Percentiles rank a stretch among this genome's conserved stretches.
These are phyloP conservation scores for Avena eriantha DNA, from an alignment of 176 grass and related monocot species.

Conservation along the genomic window DNA sequence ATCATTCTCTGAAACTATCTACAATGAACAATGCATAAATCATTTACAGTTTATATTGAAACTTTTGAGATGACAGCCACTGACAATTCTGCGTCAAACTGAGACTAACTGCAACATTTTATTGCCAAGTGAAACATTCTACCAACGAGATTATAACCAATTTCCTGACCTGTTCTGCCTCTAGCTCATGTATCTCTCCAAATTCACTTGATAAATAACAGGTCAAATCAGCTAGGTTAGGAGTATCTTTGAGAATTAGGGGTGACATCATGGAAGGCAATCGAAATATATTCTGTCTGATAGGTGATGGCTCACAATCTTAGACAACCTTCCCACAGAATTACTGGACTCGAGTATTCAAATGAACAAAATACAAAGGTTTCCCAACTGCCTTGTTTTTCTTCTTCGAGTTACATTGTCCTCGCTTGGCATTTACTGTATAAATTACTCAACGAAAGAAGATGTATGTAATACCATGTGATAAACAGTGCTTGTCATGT, in stretches of 20 bases:
- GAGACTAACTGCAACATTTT: background rate
- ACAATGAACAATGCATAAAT: background rate
- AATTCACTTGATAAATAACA: background rate
- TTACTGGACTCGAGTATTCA: background rate
- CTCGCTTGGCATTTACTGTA: background rate
- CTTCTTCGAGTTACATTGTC: background rate
- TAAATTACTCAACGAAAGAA: background rate
- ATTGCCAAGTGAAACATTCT: conserved; percentile 4
- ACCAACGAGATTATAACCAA: background rate
- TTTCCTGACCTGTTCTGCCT: background rate
- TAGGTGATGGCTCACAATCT: background rate
- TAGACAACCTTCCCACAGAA: background rate
- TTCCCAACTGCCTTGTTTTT: background rate
- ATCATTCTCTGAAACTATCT: background rate
- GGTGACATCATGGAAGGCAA: background rate
- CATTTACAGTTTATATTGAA: background rate
- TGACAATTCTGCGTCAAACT: background rate
- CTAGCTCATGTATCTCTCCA: background rate
- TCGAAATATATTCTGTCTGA: background rate
- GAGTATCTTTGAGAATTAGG: background rate
- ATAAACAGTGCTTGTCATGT: background rate
- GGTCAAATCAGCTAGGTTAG: conserved; percentile 18
- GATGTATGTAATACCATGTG: background rate
- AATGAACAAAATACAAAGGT: background rate
- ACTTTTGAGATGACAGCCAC: background rate